phyloP scores from a whole-genome alignment of 345 rosid species.

The Salix koriyanagi region DNA sequence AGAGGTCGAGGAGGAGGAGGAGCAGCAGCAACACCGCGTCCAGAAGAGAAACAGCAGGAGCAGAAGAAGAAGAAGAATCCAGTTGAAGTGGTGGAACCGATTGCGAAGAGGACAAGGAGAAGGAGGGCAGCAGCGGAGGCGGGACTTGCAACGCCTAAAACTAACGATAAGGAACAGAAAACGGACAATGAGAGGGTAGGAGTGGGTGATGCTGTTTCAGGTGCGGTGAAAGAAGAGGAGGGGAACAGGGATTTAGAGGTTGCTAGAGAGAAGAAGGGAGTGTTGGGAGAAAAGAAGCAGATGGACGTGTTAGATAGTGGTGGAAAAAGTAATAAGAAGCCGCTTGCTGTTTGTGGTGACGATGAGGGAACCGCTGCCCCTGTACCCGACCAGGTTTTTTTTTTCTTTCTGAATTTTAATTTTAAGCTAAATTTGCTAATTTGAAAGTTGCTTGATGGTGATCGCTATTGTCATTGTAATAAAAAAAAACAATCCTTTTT shows the following conservation, averaged over 20 bases:
- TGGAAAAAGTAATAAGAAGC: conserved; percentile 61
- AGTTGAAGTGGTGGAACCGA: conserved; percentile 43
- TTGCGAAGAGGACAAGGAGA: conserved; percentile 45
- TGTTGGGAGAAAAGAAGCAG: not conserved
- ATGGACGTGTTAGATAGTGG: conserved; percentile 72
- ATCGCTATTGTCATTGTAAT: not conserved
- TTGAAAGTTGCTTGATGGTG: not conserved
- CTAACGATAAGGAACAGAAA: conserved; percentile 6
- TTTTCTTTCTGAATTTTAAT: not conserved
- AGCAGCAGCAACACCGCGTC: conserved; percentile 20
- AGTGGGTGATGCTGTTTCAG: conserved; percentile 8
- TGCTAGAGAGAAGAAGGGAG: conserved; percentile 14
- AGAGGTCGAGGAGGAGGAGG: conserved; percentile 45
- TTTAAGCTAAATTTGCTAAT: not conserved
- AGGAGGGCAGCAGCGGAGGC: conserved; percentile 50
- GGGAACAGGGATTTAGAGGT: not conserved
- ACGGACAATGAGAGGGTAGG: not conserved
- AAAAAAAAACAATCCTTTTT: no score
- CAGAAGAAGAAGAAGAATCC: conserved; percentile 24
- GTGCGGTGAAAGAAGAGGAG: conserved; percentile 31
- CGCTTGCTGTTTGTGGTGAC: conserved; percentile 71
- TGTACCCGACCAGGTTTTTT: conserved; percentile 71
- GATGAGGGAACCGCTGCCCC: conserved; percentile 92
- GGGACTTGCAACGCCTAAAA: conserved; percentile 19
- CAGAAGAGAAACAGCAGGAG: conserved; percentile 3